A percentile compares a stretch with the other conserved stretches of the same genome.
These are phyloP conservation scores for Nakazawaea ernobii DNA, from an alignment of 805 yeast species.

Conservation along the genomic window DNA sequence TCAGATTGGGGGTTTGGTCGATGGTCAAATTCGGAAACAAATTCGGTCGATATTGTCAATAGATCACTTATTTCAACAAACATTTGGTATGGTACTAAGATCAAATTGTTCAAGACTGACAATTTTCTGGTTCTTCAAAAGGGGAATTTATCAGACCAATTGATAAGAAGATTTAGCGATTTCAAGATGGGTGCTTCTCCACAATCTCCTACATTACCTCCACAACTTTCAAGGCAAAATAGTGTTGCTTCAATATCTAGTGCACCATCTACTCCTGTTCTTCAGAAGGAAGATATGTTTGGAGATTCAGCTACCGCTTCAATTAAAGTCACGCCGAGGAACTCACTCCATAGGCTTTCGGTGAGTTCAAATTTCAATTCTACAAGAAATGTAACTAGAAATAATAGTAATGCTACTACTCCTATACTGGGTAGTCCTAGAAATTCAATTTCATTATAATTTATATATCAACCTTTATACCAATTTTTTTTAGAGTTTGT, in stretches of 20 bases:
- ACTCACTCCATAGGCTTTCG: conserved; percentile 12
- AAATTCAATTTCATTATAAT: conserved; percentile 3
- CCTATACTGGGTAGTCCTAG: conserved; percentile 10
- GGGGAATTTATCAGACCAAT: conserved; percentile 31
- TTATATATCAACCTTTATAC: background rate
- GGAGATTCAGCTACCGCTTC: conserved; percentile 12
- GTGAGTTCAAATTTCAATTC: conserved; percentile 8
- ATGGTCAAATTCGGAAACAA: conserved; percentile 21
- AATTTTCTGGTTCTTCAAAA: conserved; percentile 1
- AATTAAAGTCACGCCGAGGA: conserved; percentile 20
- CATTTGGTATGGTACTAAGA: conserved; percentile 39
- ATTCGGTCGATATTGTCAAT: conserved; percentile 12
- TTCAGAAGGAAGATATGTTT: conserved; percentile 4
- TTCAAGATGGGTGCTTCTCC: conserved; percentile 22
- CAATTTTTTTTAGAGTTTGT: background rate
- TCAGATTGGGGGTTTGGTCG: conserved; percentile 29
- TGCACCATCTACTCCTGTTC: conserved; percentile 5
- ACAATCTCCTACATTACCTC: conserved; percentile 17
- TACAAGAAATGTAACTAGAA: conserved; percentile 5
- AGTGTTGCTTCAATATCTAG: background rate
- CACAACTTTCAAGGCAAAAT: conserved; percentile 22
- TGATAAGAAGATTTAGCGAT: conserved; percentile 44
- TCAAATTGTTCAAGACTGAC: conserved; percentile 31
- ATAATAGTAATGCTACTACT: conserved; percentile 1
- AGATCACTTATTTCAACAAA: conserved; percentile 24